Evolutionary conservation across 345 rosid genomes (phyloP), one percentile per base, ranked within the genome.

Genomic region (Sisymbrium altissimum): DNA sequence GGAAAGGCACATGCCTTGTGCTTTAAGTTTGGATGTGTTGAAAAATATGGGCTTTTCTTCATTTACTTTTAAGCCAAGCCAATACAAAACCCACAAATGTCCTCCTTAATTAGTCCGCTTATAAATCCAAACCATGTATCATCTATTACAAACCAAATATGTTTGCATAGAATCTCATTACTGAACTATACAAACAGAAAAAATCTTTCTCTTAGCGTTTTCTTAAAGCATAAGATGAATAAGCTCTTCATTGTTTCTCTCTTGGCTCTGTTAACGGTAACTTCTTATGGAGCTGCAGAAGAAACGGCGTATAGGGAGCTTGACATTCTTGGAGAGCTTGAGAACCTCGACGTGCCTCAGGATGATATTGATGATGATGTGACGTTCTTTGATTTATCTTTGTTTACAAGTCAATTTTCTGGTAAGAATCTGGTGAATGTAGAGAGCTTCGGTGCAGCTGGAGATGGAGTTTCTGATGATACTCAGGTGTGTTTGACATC

Each of bases 21-120:
- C 98, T 90, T 90, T 61, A 95, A 90, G 97, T 72, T 82, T 82
- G 30, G 85, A 82, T 86, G 65, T 83, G 83, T 78, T 76, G 83
- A 78, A 84, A 85, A 84, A 81, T 83, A 72, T 73, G 83, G 50
- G 48, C 0, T 65, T 78, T 78, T 73, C 82, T 89, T 87, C 86
- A 84, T 89, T 70, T 83, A 81, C 98, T 95, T 95, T 82, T 86
- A 95, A 95, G 98, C 89, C 82, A 95, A 95, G 97, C 87, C 88
- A 68, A 84, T 66, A 80, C 25, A 15, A 44, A 64, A 43, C 63
- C 27, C 27, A 43, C 49, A 44, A 72, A 70, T 40, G 23, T 81
- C 71, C 58, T 79, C 70, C 80, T 85, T 83, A 80, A 72, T 80
- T 83, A 90, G 81, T 80, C 77, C 58, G 44, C 79, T 62, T 67